Base-by-base conservation (phyloP, 306 rosid genomes). In the Sicyos edulis region DNA sequence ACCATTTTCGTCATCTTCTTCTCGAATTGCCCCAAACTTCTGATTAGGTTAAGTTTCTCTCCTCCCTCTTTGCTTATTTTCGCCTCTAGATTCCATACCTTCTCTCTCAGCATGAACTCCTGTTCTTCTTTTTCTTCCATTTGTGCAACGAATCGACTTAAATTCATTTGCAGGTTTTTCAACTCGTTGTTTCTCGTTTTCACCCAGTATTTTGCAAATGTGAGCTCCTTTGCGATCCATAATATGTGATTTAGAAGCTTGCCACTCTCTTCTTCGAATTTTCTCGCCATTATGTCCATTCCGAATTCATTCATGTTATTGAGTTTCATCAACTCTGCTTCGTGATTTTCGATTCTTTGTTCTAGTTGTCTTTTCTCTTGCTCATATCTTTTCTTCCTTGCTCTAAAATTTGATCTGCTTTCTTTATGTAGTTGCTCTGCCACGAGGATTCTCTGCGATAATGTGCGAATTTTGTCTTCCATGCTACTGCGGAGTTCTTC, bases 371-470 rank as follows among this genome's bases (percentile, higher is more conserved):
- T 65, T 16, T 60, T 83, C 77, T 86, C 89, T 74, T 85, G 66
- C 74, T 86, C 84, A 21, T 84, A 83, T 67, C 73, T 83, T 5
- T 45, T 53, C 58, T 76, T 80, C 37, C 71, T 68, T 22, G 64
- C 15, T 64, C 74, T 84, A 80, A 78, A 84, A 70, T 80, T 80
- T n/a, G 79, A 82, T 66, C 82, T 88, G 80, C 77, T 86, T 26
- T 90, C 96, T 4, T 63, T 78, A 59, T 88, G 89, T 22, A 89
- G 63, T 26, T 86, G 91, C 74, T 92, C 98, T 9, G 96, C 88
- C 1, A 90, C 87, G 47, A 78, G 84, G 79, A 92, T 75, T 54
- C 96, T 85, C 47, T 77, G 89, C 57, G 77, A 80, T 70, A 92
- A 52, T 49, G 90, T 13, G 9, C 88, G 83, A 17, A 88, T 79